These are phyloP conservation scores for Pythium aquatile DNA, from an alignment of 352 stramenopile genomes.

Conservation along the genomic window DNA sequence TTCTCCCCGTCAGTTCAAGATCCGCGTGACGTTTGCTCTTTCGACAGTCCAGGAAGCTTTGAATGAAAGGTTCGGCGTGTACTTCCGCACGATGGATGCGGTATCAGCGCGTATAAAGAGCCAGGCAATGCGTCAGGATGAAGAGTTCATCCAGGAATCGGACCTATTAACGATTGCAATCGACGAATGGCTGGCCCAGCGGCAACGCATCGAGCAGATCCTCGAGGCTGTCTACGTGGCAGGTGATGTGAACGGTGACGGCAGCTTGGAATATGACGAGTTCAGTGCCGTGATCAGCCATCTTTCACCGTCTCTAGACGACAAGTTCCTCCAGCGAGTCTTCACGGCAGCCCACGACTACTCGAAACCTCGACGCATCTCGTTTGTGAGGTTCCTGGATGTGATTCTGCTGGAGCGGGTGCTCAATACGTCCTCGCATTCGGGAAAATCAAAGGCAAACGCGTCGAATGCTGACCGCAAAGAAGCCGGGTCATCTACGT, in stretches of 20 bases:
- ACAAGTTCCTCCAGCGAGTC: slow-evolving; percentile 55
- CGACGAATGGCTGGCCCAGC: slow-evolving; percentile 56
- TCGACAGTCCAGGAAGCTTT: slow-evolving; percentile 56
- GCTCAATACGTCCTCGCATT: slow-evolving; percentile 31
- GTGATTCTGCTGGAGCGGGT: slow-evolving; percentile 55
- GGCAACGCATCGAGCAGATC: slow-evolving; percentile 59
- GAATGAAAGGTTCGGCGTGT: slow-evolving; percentile 60
- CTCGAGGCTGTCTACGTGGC: slow-evolving; percentile 68
- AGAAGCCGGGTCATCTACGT: slow-evolving; percentile 1
- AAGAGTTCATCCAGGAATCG: slow-evolving; percentile 63
- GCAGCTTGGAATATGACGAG: slow-evolving; percentile 70
- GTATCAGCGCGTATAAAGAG: slow-evolving; percentile 43
- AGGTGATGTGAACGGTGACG: slow-evolving; percentile 66
- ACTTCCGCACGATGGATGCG: slow-evolving; percentile 51
- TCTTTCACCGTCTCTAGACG: slow-evolving; percentile 47
- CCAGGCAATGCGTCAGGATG: slow-evolving; percentile 36
- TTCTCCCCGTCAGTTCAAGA: slow-evolving; percentile 56
- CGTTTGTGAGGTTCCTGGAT: slow-evolving; percentile 58
- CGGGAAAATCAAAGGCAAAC: slow-evolving; percentile 11
- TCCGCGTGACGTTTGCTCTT: slow-evolving; percentile 50
- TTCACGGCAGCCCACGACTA: slow-evolving; percentile 63
- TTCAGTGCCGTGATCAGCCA: slow-evolving; percentile 64
- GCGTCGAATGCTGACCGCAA: slow-evolving; percentile 3
- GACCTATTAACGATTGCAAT: slow-evolving; percentile 58
- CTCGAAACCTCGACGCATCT: slow-evolving; percentile 56